Evolutionary conservation across 805 yeast genomes (phyloP).

Genomic region (Starmerella khaoyaiensis): DNA sequence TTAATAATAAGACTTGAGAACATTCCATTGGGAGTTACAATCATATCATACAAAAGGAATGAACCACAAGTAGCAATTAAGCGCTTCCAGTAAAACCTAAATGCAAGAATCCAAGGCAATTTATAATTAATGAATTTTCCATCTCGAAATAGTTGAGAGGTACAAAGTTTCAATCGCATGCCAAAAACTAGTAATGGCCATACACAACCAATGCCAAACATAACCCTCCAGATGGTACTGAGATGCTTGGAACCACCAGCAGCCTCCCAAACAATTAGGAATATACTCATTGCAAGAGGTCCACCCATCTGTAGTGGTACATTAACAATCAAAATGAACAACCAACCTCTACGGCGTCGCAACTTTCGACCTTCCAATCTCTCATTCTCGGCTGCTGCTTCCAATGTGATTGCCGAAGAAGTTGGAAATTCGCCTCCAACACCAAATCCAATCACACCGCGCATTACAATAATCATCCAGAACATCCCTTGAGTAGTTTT

Average conservation of each 20-base stretch:
- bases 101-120: slow-evolving; percentile 43
- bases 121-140: slow-evolving; percentile 48
- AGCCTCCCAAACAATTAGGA: slow-evolving; percentile 53
- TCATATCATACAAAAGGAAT: slow-evolving; percentile 73
- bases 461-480: slow-evolving; percentile 61
- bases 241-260: slow-evolving; percentile 34
- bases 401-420: slow-evolving; percentile 53
- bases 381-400: slow-evolving; percentile 43
- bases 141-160: slow-evolving; percentile 50
- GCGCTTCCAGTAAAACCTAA: slow-evolving; percentile 57
- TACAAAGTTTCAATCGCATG: slow-evolving; percentile 56
- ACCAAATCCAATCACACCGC: slow-evolving; percentile 70
- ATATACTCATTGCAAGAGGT: slow-evolving; percentile 57
- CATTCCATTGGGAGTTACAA: slow-evolving; percentile 66
- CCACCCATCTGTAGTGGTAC: slow-evolving; percentile 65
- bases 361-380: slow-evolving; percentile 23
- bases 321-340: slow-evolving; percentile 54
- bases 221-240: slow-evolving; percentile 55
- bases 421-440: slow-evolving; percentile 69
- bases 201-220: slow-evolving; percentile 61
- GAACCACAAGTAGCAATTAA: slow-evolving; percentile 60
- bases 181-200: slow-evolving; percentile 63
- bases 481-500: slow-evolving; percentile 46
- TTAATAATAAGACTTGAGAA: slow-evolving; percentile 51
- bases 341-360: slow-evolving; percentile 43